These are phyloP conservation scores for Penicillium fuscoglaucum DNA, from an alignment of 2,329 filamentous ascomycete species.

Conservation along the genomic window DNA sequence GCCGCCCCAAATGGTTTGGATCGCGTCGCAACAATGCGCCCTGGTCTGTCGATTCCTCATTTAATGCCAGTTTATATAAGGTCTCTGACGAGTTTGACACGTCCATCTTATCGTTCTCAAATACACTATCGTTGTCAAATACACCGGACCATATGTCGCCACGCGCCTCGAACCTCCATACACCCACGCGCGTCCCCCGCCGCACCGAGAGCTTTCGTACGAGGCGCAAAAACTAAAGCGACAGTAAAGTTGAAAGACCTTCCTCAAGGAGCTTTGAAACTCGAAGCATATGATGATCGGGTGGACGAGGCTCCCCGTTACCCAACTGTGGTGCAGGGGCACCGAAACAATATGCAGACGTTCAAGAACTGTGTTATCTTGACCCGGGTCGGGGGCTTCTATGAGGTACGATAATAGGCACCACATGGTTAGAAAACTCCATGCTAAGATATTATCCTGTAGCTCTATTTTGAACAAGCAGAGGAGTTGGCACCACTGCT, in stretches of 20 bases:
- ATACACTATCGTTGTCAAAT: slow-evolving; percentile 26
- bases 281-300: slow-evolving; percentile 44
- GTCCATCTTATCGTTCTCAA: slow-evolving; percentile 19
- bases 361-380: slow-evolving; percentile 89
- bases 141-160: slow-evolving; percentile 33
- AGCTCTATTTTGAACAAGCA: slow-evolving; percentile 92
- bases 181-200: slow-evolving; percentile 19
- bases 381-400: slow-evolving; percentile 92
- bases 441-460: slow-evolving; percentile 11
- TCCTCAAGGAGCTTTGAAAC: slow-evolving; percentile 57
- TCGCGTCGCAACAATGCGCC: slow-evolving; percentile 27
- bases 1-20: slow-evolving; percentile 16
- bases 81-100: neutral
- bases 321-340: slow-evolving; percentile 86
- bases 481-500: slow-evolving; percentile 83
- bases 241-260: slow-evolving; percentile 50
- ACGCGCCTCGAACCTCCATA: slow-evolving; percentile 29
- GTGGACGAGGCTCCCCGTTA: slow-evolving; percentile 61
- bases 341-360: slow-evolving; percentile 82
- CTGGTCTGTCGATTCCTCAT: slow-evolving; percentile 17
- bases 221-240: slow-evolving; percentile 40
- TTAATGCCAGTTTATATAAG: slow-evolving; percentile 13
- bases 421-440: neutral
- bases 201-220: slow-evolving; percentile 14
- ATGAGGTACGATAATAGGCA: slow-evolving; percentile 59